These are phyloP conservation scores for Pseudogymnoascus sp. DNA, from an alignment of 2,329 filamentous ascomycete species.

Conservation along the genomic window DNA sequence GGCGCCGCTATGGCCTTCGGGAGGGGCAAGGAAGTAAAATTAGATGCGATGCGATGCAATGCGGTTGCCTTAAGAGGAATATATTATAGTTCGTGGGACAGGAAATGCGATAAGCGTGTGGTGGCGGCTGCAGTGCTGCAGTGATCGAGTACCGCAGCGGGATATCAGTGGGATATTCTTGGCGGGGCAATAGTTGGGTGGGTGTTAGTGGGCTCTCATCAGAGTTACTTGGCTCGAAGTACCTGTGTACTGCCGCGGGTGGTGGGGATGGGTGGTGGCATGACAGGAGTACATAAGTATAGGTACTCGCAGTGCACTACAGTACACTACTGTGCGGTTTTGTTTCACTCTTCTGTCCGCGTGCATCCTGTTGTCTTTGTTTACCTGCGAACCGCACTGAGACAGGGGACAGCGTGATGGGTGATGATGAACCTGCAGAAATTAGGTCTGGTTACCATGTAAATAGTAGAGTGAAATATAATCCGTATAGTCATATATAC, in stretches of 20 bases:
- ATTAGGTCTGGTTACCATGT: background rate
- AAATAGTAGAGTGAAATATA: background rate
- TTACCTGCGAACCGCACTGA: background rate
- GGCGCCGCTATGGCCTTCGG: background rate
- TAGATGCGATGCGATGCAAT: background rate
- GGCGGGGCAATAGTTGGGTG: background rate
- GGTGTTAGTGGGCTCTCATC: background rate
- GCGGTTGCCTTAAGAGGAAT: background rate
- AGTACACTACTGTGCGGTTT: background rate
- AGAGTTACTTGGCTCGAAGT: background rate
- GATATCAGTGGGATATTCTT: background rate
- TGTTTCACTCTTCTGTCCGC: conserved; percentile 2
- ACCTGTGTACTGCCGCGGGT: background rate
- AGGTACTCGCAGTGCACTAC: background rate
- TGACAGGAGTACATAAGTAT: background rate
- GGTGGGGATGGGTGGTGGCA: background rate
- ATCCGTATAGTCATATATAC: background rate
- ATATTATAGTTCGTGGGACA: background rate
- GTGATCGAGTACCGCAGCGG: background rate
- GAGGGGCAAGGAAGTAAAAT: background rate
- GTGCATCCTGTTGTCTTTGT: background rate
- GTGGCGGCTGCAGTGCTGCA: background rate
- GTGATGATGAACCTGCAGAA: background rate
- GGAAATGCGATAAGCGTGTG: background rate
- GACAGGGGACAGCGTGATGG: background rate